These are phyloP conservation scores for Kluyveromyces sp. DNA, from an alignment of 1,139 yeast species.

Conservation along the genomic window DNA sequence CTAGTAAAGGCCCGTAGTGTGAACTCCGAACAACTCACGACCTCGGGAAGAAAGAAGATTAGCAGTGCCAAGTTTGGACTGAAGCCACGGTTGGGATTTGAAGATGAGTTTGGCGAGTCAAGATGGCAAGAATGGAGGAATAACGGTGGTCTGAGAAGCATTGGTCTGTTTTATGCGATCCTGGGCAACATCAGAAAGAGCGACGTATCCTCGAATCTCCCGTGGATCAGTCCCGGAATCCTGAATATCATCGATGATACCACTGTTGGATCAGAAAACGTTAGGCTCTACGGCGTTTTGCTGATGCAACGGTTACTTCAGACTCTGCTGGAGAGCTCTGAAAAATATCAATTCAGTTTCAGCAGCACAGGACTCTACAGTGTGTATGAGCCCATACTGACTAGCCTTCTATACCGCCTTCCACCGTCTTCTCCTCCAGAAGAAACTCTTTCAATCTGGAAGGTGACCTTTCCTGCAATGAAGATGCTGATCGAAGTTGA, in stretches of 20 bases:
- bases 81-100: slow-evolving; percentile 18
- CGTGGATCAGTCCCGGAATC: slow-evolving; percentile 33
- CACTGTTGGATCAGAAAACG: slow-evolving; percentile 16
- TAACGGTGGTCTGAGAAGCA: slow-evolving; percentile 23
- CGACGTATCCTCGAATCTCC: slow-evolving; percentile 24
- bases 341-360: slow-evolving; percentile 19
- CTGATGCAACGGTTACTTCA: slow-evolving; percentile 17
- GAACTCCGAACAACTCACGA: slow-evolving; percentile 5
- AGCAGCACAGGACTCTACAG: slow-evolving; percentile 23
- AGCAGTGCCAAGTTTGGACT: background rate
- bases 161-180: slow-evolving; percentile 23
- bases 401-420: slow-evolving; percentile 23
- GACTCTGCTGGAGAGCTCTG: slow-evolving; percentile 9
- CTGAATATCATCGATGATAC: slow-evolving; percentile 29
- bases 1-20: slow-evolving; percentile 6
- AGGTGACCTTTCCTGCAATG: slow-evolving; percentile 23
- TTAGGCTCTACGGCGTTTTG: slow-evolving; percentile 23
- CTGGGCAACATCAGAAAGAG: slow-evolving; percentile 15
- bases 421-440: slow-evolving; percentile 25
- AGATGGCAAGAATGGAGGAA: slow-evolving; percentile 18
- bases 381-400: slow-evolving; percentile 22
- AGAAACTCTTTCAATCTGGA: slow-evolving; percentile 18
- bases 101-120: slow-evolving; percentile 19
- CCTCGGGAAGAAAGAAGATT: slow-evolving; percentile 9
- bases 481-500: slow-evolving; percentile 17